Conservation (phyloP, 345 rosid genomes). For the Citrus hindsii region DNA sequence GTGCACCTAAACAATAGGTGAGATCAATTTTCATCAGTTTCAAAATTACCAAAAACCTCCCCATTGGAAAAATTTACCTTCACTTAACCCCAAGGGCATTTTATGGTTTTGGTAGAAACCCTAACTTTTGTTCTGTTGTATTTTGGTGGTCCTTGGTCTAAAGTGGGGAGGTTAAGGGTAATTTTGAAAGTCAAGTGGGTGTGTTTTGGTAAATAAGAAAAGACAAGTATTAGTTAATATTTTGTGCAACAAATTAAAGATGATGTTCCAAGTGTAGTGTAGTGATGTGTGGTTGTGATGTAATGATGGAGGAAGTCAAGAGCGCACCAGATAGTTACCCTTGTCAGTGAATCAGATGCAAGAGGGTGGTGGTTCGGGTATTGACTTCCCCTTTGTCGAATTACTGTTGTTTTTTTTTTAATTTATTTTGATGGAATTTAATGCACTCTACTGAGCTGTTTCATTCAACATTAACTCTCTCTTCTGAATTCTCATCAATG, state of each 20-base stretch:
- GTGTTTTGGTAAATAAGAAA: slow-evolving; percentile 28
- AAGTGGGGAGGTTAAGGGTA: slow-evolving; percentile 34
- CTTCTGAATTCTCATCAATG: neutral
- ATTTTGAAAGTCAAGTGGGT: slow-evolving; percentile 3
- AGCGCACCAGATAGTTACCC: slow-evolving; percentile 74
- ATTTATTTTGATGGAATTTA: slow-evolving; percentile 10
- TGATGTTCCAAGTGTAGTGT: too few species aligned
- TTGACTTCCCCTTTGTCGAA: slow-evolving; percentile 64
- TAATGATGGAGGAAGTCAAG: slow-evolving; percentile 67
- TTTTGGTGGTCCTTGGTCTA: neutral
- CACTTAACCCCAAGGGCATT: neutral
- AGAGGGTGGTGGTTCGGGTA: slow-evolving; percentile 87
- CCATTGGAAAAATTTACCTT: neutral
- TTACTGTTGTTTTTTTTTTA: neutral
- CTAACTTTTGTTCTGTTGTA: neutral
- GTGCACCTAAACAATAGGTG: slow-evolving; percentile 25
- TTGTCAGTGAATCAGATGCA: slow-evolving; percentile 23
- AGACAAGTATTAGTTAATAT: neutral
- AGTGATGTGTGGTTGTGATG: neutral
- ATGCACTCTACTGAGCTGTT: slow-evolving; percentile 7
- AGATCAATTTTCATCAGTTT: neutral
- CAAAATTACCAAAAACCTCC: slow-evolving; percentile 47
- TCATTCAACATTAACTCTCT: neutral
- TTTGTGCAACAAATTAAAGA: too few species aligned
- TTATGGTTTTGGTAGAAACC: neutral